Conservation (phyloP, 352 stramenopile genomes). For the Globisporangium okanoganense region DNA sequence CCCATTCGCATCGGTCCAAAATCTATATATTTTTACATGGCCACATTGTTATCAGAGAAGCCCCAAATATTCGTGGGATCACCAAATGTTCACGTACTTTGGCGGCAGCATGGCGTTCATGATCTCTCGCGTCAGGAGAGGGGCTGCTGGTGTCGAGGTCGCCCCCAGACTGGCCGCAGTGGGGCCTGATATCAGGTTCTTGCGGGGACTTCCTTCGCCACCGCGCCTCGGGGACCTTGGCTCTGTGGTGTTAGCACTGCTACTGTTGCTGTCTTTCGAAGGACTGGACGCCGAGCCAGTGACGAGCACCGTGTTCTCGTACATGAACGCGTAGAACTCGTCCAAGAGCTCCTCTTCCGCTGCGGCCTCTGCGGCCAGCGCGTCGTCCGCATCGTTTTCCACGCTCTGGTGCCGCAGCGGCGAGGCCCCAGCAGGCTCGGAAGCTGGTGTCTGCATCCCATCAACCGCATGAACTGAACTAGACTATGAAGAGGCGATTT, state of each 20-base stretch:
- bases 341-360: conserved; percentile 36
- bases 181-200: conserved; percentile 10
- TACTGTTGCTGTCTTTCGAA: conserved; percentile 14
- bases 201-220: conserved; percentile 18
- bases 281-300: conserved; percentile 23
- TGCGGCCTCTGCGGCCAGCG: conserved; percentile 15
- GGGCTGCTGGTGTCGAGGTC: conserved; percentile 7
- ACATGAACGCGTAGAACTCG: conserved; percentile 61
- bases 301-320: conserved; percentile 49
- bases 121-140: conserved; percentile 40
- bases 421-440: not conserved
- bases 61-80: too few relatives aligned
- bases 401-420: not conserved
- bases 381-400: not conserved
- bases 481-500: too few relatives aligned
- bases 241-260: not conserved
- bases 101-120: conserved; percentile 68
- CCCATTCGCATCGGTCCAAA: conserved; percentile 43
- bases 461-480: too few relatives aligned
- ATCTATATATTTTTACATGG: conserved; percentile 26
- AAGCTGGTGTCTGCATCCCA: not conserved
- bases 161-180: conserved; percentile 11
- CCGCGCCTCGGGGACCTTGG: conserved; percentile 18
- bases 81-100: conserved; percentile 33
- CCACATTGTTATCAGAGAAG: not conserved